Evolutionary conservation across 2,329 filamentous ascomycete genomes (phyloP).

Genomic region (Dactylonectria macrodidyma): DNA sequence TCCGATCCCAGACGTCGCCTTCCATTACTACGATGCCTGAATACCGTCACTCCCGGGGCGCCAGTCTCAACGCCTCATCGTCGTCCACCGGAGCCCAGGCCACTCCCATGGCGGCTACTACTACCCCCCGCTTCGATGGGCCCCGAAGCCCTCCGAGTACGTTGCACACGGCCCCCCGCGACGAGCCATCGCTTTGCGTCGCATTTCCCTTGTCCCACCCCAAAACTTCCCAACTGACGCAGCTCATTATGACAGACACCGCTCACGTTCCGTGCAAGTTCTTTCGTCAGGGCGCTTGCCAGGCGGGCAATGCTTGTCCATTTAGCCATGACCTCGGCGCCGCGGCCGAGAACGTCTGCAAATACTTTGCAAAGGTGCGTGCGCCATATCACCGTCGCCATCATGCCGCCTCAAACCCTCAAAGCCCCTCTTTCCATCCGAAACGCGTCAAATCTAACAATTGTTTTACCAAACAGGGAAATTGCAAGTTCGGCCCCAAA

Average conservation of each 20-base stretch:
- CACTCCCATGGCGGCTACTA: constrained; percentile 46
- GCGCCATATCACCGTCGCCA: constrained; percentile 41
- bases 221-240: constrained; percentile 38
- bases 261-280: constrained; percentile 99
- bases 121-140: constrained; percentile 66
- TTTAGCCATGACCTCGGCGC: constrained; percentile 94
- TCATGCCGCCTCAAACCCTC: constrained; percentile 18
- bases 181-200: constrained; percentile 35
- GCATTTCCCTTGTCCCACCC: constrained; percentile 15
- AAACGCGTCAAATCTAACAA: constrained; percentile 40
- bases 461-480: constrained; percentile 73
- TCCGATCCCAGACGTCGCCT: constrained; percentile 37
- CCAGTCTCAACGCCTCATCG: constrained; percentile 67
- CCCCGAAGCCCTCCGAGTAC: constrained; percentile 75
- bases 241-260: constrained; percentile 74
- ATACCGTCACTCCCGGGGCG: constrained; percentile 70
- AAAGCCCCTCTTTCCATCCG: constrained; percentile 10
- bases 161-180: constrained; percentile 47
- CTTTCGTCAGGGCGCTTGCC: constrained; percentile 95
- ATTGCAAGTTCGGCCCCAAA: constrained; percentile 99
- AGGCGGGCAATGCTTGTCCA: constrained; percentile 95
- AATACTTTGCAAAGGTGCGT: constrained; percentile 97
- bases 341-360: constrained; percentile 91
- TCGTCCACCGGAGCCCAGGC: constrained; percentile 50
- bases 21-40: constrained; percentile 60